These are phyloP conservation scores for Blastomyces gilchristii DNA, from an alignment of 2,329 filamentous ascomycete species.

Conservation along the genomic window DNA sequence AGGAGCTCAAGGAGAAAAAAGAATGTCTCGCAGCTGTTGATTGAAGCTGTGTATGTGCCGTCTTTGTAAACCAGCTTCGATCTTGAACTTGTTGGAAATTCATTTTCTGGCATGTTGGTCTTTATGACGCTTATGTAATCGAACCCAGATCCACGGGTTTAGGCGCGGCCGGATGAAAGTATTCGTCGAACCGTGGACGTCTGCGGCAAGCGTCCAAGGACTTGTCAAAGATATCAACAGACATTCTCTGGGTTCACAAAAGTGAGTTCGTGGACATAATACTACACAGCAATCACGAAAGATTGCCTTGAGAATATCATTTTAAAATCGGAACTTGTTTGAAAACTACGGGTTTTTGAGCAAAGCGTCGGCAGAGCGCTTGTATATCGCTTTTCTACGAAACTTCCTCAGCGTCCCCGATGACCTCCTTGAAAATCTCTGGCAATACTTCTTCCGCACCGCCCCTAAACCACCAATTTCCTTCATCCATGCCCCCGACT, in stretches of 20 bases:
- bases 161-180: no score
- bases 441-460: slow-evolving; percentile 4
- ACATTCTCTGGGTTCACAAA: neutral
- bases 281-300: neutral
- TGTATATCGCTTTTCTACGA: neutral
- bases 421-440: slow-evolving; percentile 1
- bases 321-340: no score
- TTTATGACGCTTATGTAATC: slow-evolving; percentile 3
- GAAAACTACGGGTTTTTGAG: neutral
- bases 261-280: neutral
- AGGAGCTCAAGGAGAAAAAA: neutral
- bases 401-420: neutral
- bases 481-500: slow-evolving; percentile 2
- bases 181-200: no score
- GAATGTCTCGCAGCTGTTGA: neutral
- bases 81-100: neutral
- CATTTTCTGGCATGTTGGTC: slow-evolving; percentile 6
- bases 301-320: neutral
- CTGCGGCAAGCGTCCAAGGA: no score
- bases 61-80: neutral
- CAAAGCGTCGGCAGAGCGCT: neutral
- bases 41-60: neutral
- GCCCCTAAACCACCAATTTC: slow-evolving; percentile 5
- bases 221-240: no score
- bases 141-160: neutral